These are phyloP conservation scores for Amniculicola lignicola DNA, from an alignment of 495 filamentous ascomycete genomes.

Conservation along the genomic window DNA sequence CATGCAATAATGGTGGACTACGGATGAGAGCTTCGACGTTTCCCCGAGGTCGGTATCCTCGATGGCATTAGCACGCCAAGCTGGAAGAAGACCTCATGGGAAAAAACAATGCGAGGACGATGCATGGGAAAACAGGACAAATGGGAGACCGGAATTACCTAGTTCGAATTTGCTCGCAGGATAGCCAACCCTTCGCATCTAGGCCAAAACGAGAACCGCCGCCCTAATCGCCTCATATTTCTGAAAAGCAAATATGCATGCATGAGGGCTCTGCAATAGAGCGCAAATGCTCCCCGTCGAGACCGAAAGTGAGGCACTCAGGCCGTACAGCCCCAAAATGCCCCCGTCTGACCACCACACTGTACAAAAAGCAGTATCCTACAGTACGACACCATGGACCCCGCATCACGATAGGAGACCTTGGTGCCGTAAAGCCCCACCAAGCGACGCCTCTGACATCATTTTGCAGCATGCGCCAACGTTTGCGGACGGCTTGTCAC, in stretches of 20 bases:
- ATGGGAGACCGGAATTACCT: constrained; percentile 5
- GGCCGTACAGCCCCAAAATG: no score
- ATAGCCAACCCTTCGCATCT: neutral
- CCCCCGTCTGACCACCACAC: no score
- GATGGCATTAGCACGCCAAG: no score
- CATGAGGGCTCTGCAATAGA: no score
- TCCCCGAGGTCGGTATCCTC: neutral
- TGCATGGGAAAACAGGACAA: neutral
- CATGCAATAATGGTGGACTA: neutral
- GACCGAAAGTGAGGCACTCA: no score
- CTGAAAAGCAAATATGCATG: neutral
- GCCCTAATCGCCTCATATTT: neutral
- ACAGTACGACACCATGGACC: neutral
- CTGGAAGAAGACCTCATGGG: no score
- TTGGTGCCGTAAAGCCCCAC: neutral
- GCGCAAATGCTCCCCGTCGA: no score
- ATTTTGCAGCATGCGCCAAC: constrained; percentile 23
- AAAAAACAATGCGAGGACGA: neutral
- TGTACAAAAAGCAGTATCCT: no score
- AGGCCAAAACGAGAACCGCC: neutral
- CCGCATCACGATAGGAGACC: neutral
- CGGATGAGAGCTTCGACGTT: neutral
- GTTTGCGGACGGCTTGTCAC: neutral
- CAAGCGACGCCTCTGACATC: constrained; percentile 12
- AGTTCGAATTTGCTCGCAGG: neutral